Percentiles rank a stretch among this genome's conserved stretches.
Evolutionary conservation across 2,329 filamentous ascomycete species (phyloP).

Genomic region (Ambrosiella beaveri): DNA sequence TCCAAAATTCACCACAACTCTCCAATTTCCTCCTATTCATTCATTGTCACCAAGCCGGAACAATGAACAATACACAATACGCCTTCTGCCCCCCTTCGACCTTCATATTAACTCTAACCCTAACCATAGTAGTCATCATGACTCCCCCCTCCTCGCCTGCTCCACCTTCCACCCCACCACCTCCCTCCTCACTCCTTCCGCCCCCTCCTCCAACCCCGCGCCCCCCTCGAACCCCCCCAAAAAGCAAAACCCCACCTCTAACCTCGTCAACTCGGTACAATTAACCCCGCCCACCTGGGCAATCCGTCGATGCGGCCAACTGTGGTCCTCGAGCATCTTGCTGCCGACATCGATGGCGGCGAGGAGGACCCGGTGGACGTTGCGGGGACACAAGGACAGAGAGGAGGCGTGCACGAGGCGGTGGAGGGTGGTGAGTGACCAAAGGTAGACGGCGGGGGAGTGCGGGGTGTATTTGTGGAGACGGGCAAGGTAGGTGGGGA

Average conservation of each 20-base stretch:
- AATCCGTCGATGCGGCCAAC: constrained; percentile 69
- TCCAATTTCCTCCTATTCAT: background rate
- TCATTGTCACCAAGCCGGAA: background rate
- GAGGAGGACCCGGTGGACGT: constrained; percentile 71
- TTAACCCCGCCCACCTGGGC: constrained; percentile 79
- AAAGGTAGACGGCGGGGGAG: constrained; percentile 79
- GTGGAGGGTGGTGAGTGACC: constrained; percentile 53
- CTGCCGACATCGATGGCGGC: constrained; percentile 75
- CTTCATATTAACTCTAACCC: too few species aligned
- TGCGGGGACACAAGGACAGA: constrained; percentile 65
- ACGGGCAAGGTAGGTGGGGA: constrained; percentile 71
- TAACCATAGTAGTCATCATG: background rate
- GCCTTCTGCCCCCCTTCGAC: too few species aligned
- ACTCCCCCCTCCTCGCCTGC: background rate
- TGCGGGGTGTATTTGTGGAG: constrained; percentile 86
- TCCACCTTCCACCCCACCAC: background rate
- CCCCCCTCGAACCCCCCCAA: constrained; percentile 64
- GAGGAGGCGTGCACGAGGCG: constrained; percentile 59
- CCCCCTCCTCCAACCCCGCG: constrained; percentile 28
- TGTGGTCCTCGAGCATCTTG: constrained; percentile 87
- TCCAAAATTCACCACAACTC: too few species aligned
- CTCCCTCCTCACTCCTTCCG: background rate
- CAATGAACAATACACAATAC: too few species aligned
- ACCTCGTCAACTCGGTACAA: constrained; percentile 58
- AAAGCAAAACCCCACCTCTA: constrained; percentile 84